Percentiles rank a stretch among this genome's conserved stretches.
Evolutionary conservation across 805 yeast genomes (phyloP).

Genomic region (Metschnikowia noctiluminum): DNA sequence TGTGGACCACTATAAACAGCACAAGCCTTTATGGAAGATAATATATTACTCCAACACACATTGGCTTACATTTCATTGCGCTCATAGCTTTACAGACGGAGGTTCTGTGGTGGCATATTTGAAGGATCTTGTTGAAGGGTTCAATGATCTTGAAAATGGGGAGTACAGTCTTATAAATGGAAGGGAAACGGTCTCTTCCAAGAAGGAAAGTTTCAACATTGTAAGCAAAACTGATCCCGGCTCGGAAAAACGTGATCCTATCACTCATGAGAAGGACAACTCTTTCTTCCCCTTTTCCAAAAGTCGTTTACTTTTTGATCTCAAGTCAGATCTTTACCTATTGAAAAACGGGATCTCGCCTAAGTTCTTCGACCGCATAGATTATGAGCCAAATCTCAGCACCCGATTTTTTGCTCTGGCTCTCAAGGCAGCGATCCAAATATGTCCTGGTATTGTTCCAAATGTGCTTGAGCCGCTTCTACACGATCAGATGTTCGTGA

Average conservation of each 20-base stretch:
- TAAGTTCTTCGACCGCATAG: neutral
- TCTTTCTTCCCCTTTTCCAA: no score
- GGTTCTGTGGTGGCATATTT: conserved; percentile 11
- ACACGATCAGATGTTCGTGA: conserved; percentile 8
- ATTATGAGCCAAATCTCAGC: conserved; percentile 4
- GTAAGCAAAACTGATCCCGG: no score
- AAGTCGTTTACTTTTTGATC: conserved; percentile 1
- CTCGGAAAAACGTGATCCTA: no score
- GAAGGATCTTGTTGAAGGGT: conserved; percentile 8
- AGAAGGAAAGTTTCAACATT: no score
- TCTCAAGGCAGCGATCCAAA: neutral
- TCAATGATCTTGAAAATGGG: conserved; percentile 1
- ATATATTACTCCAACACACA: conserved; percentile 4
- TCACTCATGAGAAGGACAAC: no score
- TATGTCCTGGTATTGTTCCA: conserved; percentile 9
- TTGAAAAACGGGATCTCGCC: conserved; percentile 8
- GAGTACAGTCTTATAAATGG: neutral
- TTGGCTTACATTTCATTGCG: conserved; percentile 9
- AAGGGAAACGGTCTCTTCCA: neutral
- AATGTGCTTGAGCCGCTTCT: conserved; percentile 7
- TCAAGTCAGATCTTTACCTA: conserved; percentile 5
- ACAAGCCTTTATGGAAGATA: conserved; percentile 6
- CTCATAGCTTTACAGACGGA: conserved; percentile 10
- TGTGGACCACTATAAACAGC: neutral
- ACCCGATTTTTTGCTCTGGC: conserved; percentile 1